These are phyloP conservation scores for Kondoa subrosea DNA, from an alignment of 768 basidiomycete species.

Conservation along the genomic window DNA sequence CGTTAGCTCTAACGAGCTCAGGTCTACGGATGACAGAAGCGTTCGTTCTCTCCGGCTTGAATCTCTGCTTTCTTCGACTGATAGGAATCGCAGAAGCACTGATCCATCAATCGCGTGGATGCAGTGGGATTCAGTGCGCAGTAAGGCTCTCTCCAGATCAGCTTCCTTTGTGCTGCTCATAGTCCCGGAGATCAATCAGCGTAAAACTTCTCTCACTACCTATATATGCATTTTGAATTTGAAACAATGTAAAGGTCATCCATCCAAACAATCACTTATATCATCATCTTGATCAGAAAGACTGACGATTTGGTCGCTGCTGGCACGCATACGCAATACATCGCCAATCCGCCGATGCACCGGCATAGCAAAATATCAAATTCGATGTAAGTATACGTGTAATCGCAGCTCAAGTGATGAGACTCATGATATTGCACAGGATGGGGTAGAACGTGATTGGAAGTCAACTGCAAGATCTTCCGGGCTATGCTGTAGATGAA, in stretches of 20 bases:
- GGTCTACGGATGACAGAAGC: not conserved
- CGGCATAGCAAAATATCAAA: not conserved
- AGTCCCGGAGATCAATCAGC: not conserved
- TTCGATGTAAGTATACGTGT: not conserved
- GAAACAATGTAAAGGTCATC: not conserved
- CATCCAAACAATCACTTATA: not conserved
- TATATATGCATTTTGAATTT: no score
- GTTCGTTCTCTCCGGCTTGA: not conserved
- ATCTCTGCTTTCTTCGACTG: not conserved
- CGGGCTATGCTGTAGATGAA: not conserved
- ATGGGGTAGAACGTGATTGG: not conserved
- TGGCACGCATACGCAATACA: slow-evolving; percentile 6
- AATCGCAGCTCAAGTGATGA: not conserved
- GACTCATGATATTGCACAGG: not conserved
- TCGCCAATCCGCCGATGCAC: not conserved
- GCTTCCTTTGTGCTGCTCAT: not conserved
- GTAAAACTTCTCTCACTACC: no score
- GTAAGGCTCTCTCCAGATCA: no score
- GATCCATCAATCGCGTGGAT: not conserved
- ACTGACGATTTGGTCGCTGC: not conserved
- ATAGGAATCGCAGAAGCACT: not conserved
- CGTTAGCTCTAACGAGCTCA: not conserved
- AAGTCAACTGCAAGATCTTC: not conserved
- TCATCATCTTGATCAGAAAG: not conserved
- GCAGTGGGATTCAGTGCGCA: no score